Evolutionary conservation across 2,329 filamentous ascomycete genomes (phyloP), one percentile per base, ranked within the genome.

Genomic region (Neofusicoccum umdonicola): DNA sequence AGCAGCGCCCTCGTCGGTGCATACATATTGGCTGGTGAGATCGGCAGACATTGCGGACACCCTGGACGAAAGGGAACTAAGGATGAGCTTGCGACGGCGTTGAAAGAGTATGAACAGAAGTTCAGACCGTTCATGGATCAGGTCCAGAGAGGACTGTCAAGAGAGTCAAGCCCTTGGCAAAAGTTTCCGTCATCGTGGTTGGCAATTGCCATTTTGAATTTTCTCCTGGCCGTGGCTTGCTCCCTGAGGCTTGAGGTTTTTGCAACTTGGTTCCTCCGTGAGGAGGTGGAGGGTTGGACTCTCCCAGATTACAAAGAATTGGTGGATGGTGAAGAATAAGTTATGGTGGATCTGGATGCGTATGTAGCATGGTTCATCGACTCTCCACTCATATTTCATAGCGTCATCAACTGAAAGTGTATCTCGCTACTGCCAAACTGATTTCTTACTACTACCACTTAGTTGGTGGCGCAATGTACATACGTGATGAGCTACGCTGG

Each of bases 1-100:
- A 82, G 80, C 1, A 68, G 77, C 0, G 80, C 80, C 0, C 69
- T 88, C 0, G 70, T 83, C 0, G 69, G 68, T 3, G 66, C 69
- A 5, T 71, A 70, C 41, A 57, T 70, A 7, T 64, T 70, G 27
- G 69, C 69, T 11, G 69, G 69, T 4, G 69, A 71, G 61, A 48
- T 71, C 5, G 64, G 62, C 48, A 41, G 65, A 58, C 4, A 41
- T 50, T 44, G 45, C 17, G 58, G 45, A n/a, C 11, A 9, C 17
- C 27, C 12, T 34, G 39, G 12, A 35, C n/a, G 5, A 12, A 45
- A 37, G 13, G 7, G 13, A 15, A 34, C 66, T 12, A 42, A 62
- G 1, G 47, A 62, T 9, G 63, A 71, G 35, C 63, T 74, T 0
- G 64, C 61, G 1, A 63, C 60, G 0, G 72, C 72, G 27, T 62